Percentiles rank a stretch among this genome's conserved stretches.
Conservation (phyloP, 2,329 filamentous ascomycete genomes). For the Aspergillus persii region DNA sequence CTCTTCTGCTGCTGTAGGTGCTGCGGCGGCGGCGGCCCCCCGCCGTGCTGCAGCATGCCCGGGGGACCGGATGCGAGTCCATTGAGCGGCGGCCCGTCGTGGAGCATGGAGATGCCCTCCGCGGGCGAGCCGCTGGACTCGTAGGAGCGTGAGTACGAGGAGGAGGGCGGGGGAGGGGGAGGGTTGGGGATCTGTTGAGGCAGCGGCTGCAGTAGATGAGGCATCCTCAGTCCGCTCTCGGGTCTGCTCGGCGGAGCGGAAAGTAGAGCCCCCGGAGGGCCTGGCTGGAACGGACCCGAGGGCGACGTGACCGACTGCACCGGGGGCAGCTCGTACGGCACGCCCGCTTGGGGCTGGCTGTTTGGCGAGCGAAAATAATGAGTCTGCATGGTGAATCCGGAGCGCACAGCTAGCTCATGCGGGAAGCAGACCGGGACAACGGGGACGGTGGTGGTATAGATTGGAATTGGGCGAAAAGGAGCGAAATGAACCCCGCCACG, state of each 20-base stretch:
- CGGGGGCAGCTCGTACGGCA: slow-evolving; percentile 34
- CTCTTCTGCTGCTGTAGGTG: slow-evolving; percentile 73
- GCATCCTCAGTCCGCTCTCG: slow-evolving; percentile 41
- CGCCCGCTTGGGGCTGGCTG: slow-evolving; percentile 23
- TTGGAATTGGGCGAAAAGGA: slow-evolving; percentile 2
- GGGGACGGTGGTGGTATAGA: not conserved
- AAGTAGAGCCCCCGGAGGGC: slow-evolving; percentile 25
- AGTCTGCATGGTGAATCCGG: slow-evolving; percentile 30
- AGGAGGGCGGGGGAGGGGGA: slow-evolving; percentile 23
- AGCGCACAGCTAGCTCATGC: slow-evolving; percentile 17
- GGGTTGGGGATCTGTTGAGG: slow-evolving; percentile 24
- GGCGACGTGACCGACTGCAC: slow-evolving; percentile 36
- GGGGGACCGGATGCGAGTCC: slow-evolving; percentile 40
- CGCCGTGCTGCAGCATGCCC: slow-evolving; percentile 34
- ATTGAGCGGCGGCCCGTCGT: slow-evolving; percentile 37
- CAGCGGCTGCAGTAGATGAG: slow-evolving; percentile 41
- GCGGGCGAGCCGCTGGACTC: slow-evolving; percentile 41
- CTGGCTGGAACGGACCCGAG: slow-evolving; percentile 26
- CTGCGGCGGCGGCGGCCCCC: slow-evolving; percentile 56
- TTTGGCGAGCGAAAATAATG: slow-evolving; percentile 31
- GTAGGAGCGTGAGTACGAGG: slow-evolving; percentile 37
- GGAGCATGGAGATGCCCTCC: slow-evolving; percentile 35
- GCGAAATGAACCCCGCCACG: slow-evolving; percentile 4
- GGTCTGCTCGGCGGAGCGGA: slow-evolving; percentile 41
- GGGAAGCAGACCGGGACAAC: slow-evolving; percentile 5